Conservation (phyloP, 306 rosid species). For the Pueraria montana region DNA sequence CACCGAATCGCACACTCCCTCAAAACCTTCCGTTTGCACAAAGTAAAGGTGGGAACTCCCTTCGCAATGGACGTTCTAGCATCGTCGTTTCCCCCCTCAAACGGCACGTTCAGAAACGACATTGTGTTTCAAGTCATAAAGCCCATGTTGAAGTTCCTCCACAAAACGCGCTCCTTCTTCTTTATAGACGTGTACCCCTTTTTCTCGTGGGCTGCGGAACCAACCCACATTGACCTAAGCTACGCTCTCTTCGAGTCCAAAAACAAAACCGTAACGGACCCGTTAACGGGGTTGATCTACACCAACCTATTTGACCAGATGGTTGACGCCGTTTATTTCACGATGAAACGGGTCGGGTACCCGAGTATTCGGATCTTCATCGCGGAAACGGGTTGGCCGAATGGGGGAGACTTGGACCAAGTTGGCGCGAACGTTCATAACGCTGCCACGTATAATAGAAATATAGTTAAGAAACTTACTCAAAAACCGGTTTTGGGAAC, state of each 20-base stretch:
- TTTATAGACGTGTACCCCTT: conserved; percentile 85
- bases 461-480: conserved; percentile 64
- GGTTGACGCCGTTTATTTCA: conserved; percentile 85
- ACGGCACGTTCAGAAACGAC: conserved; percentile 75
- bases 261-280: conserved; percentile 62
- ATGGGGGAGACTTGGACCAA: conserved; percentile 77
- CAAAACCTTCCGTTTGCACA: conserved; percentile 48
- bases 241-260: conserved; percentile 66
- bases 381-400: conserved; percentile 99
- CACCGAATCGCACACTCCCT: conserved; percentile 59
- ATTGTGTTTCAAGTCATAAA: conserved; percentile 58
- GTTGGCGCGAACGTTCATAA: conserved; percentile 76
- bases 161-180: conserved; percentile 76
- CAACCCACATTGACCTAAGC: conserved; percentile 57
- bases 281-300: conserved; percentile 70
- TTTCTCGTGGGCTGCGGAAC: conserved; percentile 73
- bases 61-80: conserved; percentile 72
- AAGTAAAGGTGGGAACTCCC: conserved; percentile 80
- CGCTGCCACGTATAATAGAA: conserved; percentile 85
- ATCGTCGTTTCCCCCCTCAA: conserved; percentile 84
- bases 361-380: conserved; percentile 69
- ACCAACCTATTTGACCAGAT: conserved; percentile 85
- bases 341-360: conserved; percentile 77
- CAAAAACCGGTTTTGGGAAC: conserved; percentile 72
- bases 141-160: conserved; percentile 73